Conservation (phyloP, 352 stramenopile species). For the Pythium myriotylum region DNA sequence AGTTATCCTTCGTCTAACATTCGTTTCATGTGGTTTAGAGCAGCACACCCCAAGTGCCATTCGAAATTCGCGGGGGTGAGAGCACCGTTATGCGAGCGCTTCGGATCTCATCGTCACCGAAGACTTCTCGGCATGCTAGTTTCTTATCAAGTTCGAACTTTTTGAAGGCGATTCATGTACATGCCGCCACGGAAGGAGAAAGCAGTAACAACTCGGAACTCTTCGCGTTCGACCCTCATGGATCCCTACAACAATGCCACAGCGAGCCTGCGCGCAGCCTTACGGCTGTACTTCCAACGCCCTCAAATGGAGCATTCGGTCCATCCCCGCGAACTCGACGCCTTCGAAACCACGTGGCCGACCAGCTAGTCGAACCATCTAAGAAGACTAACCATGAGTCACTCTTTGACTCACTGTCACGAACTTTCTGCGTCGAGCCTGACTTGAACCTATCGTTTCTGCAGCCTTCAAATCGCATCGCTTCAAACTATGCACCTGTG, state of each 20-base stretch:
- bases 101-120: conserved; percentile 11
- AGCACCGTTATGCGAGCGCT: conserved; percentile 55
- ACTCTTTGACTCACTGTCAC: conserved; percentile 69
- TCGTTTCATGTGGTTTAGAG: conserved; percentile 11
- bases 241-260: neutral
- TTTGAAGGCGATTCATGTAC: conserved; percentile 15
- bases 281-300: neutral
- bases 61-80: conserved; percentile 58
- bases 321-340: conserved; percentile 36
- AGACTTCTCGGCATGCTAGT: neutral
- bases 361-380: neutral
- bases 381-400: conserved; percentile 11
- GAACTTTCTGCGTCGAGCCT: conserved; percentile 74
- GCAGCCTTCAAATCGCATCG: conserved; percentile 73
- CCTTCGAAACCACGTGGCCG: conserved; percentile 13
- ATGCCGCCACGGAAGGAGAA: conserved; percentile 5
- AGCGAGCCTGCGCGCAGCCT: conserved; percentile 1
- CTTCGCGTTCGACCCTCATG: conserved; percentile 15
- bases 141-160: conserved; percentile 18
- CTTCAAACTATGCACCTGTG: conserved; percentile 60
- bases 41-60: conserved; percentile 23
- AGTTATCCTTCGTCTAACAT: neutral
- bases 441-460: conserved; percentile 60
- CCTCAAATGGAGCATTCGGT: neutral
- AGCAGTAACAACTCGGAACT: neutral